Conservation (phyloP, 345 rosid species). For the Laguncularia racemosa region DNA sequence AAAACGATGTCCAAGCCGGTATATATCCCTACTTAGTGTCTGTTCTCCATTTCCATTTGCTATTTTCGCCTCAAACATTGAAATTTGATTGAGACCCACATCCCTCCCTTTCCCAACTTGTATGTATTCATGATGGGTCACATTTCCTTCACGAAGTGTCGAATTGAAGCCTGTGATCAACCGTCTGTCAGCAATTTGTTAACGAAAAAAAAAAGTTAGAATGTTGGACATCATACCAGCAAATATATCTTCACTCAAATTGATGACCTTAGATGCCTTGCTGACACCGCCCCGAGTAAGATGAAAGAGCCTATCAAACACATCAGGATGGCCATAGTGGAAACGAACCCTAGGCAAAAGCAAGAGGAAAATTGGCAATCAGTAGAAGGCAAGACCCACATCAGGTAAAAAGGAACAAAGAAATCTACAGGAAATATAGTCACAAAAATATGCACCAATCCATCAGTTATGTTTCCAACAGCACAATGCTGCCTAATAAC, state of each 20-base stretch:
- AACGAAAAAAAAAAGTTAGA: conserved; percentile 5
- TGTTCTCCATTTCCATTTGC: conserved; percentile 99
- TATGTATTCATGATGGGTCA: conserved; percentile 97
- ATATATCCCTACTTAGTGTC: conserved; percentile 89
- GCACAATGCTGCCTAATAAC: no score
- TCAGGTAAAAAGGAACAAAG: not conserved
- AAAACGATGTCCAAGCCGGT: conserved; percentile 98
- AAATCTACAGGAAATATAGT: not conserved
- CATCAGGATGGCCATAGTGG: conserved; percentile 99
- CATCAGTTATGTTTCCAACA: no score
- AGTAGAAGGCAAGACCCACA: not conserved
- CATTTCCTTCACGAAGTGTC: conserved; percentile 99
- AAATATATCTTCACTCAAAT: conserved; percentile 96
- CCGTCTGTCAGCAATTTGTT: not conserved
- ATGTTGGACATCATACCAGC: conserved; percentile 48
- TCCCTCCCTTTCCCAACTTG: conserved; percentile 99
- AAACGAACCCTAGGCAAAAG: conserved; percentile 75
- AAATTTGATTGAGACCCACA: conserved; percentile 98
- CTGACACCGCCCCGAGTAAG: conserved; percentile 97
- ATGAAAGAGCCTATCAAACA: conserved; percentile 96
- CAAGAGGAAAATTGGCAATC: not conserved
- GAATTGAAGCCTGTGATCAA: conserved; percentile 76
- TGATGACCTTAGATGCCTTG: conserved; percentile 96
- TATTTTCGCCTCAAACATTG: conserved; percentile 99
- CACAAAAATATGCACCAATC: no score